phyloP scores from a whole-genome alignment of 2,329 filamentous ascomycete genomes.

The Trichoderma afroharzianum region DNA sequence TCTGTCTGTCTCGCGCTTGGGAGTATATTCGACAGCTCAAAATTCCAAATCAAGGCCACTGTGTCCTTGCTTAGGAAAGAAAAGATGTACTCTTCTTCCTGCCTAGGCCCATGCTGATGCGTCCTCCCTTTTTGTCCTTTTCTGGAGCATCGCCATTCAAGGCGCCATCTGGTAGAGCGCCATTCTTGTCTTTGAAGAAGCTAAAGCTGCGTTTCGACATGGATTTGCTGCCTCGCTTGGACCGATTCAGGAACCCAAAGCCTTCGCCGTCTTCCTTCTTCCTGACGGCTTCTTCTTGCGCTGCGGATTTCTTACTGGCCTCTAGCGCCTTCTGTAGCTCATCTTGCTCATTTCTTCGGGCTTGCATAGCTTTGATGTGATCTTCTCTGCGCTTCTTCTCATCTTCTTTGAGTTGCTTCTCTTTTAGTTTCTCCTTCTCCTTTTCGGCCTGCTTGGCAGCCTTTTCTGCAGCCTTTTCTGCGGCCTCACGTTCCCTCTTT shows the following conservation, averaged over 20 bases:
- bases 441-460: slow-evolving; percentile 40
- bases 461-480: slow-evolving; percentile 57
- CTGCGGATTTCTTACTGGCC: slow-evolving; percentile 60
- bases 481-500: slow-evolving; percentile 62
- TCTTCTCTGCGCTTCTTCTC: slow-evolving; percentile 46
- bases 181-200: slow-evolving; percentile 54
- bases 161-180: slow-evolving; percentile 25
- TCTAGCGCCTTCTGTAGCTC: slow-evolving; percentile 63
- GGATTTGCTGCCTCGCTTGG: slow-evolving; percentile 71
- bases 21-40: slow-evolving; percentile 8
- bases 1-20: neutral
- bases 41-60: neutral
- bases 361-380: slow-evolving; percentile 51
- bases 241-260: slow-evolving; percentile 57
- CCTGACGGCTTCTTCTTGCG: slow-evolving; percentile 45
- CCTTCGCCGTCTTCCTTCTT: slow-evolving; percentile 38
- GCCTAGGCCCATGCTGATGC: slow-evolving; percentile 64
- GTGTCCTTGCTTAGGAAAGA: slow-evolving; percentile 25
- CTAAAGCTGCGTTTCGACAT: slow-evolving; percentile 72
- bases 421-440: slow-evolving; percentile 46
- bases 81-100: slow-evolving; percentile 65
- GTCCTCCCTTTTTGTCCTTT: slow-evolving; percentile 59
- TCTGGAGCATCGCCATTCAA: slow-evolving; percentile 33
- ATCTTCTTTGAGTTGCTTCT: slow-evolving; percentile 40
- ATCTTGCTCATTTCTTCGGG: slow-evolving; percentile 54